Evolutionary conservation across 768 basidiomycete species (phyloP), one percentile per base, ranked within the genome.

Genomic region (Mycena venus): DNA sequence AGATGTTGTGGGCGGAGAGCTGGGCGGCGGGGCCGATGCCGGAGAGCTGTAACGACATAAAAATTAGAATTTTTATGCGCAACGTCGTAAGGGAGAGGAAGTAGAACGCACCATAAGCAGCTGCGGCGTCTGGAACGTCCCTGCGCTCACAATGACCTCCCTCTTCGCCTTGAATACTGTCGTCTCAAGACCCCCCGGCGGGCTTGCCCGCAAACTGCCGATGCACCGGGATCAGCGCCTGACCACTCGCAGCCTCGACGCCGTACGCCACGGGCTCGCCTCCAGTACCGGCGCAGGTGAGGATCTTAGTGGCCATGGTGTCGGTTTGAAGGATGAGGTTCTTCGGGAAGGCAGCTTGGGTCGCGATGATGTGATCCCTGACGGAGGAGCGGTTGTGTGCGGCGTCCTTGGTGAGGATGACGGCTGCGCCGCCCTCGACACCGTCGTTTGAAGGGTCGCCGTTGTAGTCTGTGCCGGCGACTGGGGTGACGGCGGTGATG

Each of bases 131-230:
- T 70, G 67, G 62, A 76, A 73, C 7, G 68, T 64, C 25, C 75
- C 75, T 14, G 72, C 72, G 19, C 56, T 83, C 15, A 90, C 73
- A 8, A 90, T 82, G 62, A 90, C 84, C 74, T 90, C 89, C 68
- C 47, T 38, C 68, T 65, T 69, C 25, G 68, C 73, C 14, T 12
- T 59, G 23, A 27, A 56, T 6, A 49, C 51, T 32, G 29, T 64
- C 8, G 72, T 73, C 38, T 73, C 29, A 11, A 74, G 19, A n/a
- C 29, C 66, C 72, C 2, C 66, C 66, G 0, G 68, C 40, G 3
- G 60, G 67, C 32, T 74, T 74, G 1, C 73, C 73, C 23, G 61
- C 55, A 42, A 74, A 74, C 31, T 7, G 23, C 11, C 68, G 68
- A 9, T 64, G 62, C 17, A 74, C 73, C 1, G 73, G 55, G 6